Evolutionary conservation across 73 alveolate genomes (phyloP), one percentile per base, ranked within the genome.

Genomic region (Paramecium bursaria): DNA sequence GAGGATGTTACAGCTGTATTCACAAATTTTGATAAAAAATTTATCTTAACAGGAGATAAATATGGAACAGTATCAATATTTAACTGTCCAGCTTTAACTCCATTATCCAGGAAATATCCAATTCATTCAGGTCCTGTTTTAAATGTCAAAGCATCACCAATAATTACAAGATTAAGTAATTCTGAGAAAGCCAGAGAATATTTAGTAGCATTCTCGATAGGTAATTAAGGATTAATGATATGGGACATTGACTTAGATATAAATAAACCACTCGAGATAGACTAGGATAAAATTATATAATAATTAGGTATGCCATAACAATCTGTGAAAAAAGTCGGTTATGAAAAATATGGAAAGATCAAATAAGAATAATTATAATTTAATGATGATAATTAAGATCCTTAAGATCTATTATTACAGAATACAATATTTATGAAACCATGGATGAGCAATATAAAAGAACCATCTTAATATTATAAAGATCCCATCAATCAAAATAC

Each of bases 11-110:
- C 96, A 74, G 92, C 91, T 77, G 97, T 96, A 0, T 93, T 92
- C 75, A 85, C 95, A 47, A 90, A 96, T 52, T 5, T 74, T 22
- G 75, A 86, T 15, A 77, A 91, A 50, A 74, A 52, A 29, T 85
- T 96, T 6, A 91, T 96, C 19, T 96, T 98, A 13, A 86, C 98
- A 2, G 99, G 96, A 22, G 99, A 96, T 90, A 96, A 92, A 75
- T 90, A 86, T 46, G 95, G 98, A 13, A 88, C 88, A 75, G 96
- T 95, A 22, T 93, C 93, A 61, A 73, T 96, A 48, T 96, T 96
- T 90, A 91, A 92, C 57, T 93, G 91, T 85, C 99, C 99, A 26
- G 11, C 50, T 3, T 11, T 21, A 19, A 25, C 50, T 3, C 33
- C 14, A 67, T 67, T 42, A 11, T 17, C 13, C 4, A 31, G 82